Evolutionary conservation across 1,284 basidiomycete species (phyloP).

Genomic region (Agaricales sp.): DNA sequence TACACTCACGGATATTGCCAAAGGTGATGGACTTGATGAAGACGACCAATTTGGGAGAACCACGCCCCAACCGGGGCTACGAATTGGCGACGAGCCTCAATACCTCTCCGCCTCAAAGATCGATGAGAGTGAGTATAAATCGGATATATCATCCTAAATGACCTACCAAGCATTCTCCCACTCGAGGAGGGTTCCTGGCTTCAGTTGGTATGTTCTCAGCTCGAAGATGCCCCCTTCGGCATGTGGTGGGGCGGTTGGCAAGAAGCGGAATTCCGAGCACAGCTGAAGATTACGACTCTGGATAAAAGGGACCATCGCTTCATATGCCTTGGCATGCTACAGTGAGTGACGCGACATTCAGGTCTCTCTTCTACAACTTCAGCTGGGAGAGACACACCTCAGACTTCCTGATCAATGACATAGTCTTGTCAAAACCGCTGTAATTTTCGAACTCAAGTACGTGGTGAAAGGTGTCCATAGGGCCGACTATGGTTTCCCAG

Average conservation of each 20-base stretch:
- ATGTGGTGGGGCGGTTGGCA: slow-evolving; percentile 81
- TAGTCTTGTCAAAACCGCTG: slow-evolving; percentile 70
- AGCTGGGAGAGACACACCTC: slow-evolving; percentile 30
- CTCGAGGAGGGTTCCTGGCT: slow-evolving; percentile 80
- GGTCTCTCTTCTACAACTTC: not conserved
- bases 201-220: slow-evolving; percentile 75
- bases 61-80: slow-evolving; percentile 86
- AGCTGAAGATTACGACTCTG: slow-evolving; percentile 67
- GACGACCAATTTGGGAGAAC: slow-evolving; percentile 86
- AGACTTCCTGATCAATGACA: slow-evolving; percentile 45
- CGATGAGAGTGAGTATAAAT: not conserved
- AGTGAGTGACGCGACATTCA: slow-evolving; percentile 2
- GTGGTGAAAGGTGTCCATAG: slow-evolving; percentile 79
- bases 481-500: slow-evolving; percentile 84
- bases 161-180: slow-evolving; percentile 87
- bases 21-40: slow-evolving; percentile 88
- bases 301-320: slow-evolving; percentile 66
- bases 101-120: slow-evolving; percentile 61
- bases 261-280: slow-evolving; percentile 89
- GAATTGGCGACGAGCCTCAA: slow-evolving; percentile 79
- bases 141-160: slow-evolving; percentile 5
- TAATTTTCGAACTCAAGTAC: slow-evolving; percentile 89
- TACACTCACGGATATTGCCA: slow-evolving; percentile 83
- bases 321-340: slow-evolving; percentile 53
- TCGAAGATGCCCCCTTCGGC: slow-evolving; percentile 87